Evolutionary conservation across 305 asterid genomes (phyloP).

Genomic region (Fraxinus greggii): DNA sequence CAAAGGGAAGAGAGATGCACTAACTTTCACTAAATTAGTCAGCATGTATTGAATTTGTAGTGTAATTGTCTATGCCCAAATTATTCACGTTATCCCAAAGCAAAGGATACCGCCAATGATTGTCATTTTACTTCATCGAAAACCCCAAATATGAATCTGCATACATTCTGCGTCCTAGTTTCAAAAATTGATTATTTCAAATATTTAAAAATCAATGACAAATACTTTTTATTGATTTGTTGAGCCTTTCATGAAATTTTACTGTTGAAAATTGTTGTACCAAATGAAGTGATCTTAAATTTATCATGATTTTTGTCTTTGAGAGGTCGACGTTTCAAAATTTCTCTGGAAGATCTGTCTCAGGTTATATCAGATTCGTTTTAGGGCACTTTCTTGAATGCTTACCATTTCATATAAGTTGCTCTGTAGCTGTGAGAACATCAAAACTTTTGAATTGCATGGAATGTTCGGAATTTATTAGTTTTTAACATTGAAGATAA

Average conservation of each 20-base stretch:
- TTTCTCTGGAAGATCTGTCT: slow-evolving; percentile 8
- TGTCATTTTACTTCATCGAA: neutral
- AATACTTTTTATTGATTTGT: neutral
- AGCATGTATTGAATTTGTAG: neutral
- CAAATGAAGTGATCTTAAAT: slow-evolving; percentile 7
- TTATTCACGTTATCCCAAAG: slow-evolving; percentile 9
- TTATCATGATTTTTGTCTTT: neutral
- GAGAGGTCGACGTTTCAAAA: neutral
- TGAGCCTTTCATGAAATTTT: slow-evolving; percentile 3
- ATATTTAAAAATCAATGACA: neutral
- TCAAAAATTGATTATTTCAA: neutral
- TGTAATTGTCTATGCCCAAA: neutral
- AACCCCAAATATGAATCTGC: slow-evolving; percentile 5
- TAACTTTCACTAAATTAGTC: neutral
- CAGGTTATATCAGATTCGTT: slow-evolving; percentile 5
- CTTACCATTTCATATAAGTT: slow-evolving; percentile 3
- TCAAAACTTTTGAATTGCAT: neutral
- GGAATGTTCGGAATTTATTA: slow-evolving; percentile 1
- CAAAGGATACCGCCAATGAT: neutral
- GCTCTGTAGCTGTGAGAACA: slow-evolving; percentile 4
- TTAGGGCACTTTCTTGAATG: neutral
- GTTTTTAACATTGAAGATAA: slow-evolving; percentile 4
- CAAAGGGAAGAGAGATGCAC: neutral
- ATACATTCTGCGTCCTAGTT: neutral
- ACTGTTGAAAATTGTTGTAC: neutral